phyloP scores from a whole-genome alignment of 1,284 basidiomycete genomes.

The Takashimella koratensis region DNA sequence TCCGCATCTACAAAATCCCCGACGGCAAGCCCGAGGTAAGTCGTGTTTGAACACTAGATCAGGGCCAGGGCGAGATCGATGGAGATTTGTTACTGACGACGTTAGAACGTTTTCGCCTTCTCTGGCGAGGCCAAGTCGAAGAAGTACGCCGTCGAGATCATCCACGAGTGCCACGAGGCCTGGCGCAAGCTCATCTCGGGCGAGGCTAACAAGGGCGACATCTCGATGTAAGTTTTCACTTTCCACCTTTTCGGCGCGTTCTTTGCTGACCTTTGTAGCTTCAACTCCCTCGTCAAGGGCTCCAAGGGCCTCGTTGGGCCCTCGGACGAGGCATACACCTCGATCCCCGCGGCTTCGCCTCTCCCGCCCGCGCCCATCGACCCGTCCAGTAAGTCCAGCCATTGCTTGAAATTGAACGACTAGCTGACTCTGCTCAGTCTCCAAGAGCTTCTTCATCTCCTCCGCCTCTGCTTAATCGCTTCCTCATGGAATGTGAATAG shows the following conservation, averaged over 20 bases:
- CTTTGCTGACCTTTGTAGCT: conserved; percentile 29
- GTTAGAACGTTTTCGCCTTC: conserved; percentile 90
- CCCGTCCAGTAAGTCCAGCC: conserved; percentile 70
- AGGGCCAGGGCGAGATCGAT: too few species aligned
- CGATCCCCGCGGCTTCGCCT: conserved; percentile 73
- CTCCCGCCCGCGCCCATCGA: conserved; percentile 82
- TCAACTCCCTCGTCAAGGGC: conserved; percentile 63
- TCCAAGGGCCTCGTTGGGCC: conserved; percentile 66
- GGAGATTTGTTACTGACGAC: conserved; percentile 3
- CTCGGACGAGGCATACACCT: conserved; percentile 63
- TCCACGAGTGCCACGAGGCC: conserved; percentile 97
- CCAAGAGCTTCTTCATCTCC: conserved; percentile 47
- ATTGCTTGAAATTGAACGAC: not conserved
- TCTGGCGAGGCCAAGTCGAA: conserved; percentile 99
- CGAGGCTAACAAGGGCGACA: conserved; percentile 65
- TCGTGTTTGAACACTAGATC: not conserved
- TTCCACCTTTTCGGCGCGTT: not conserved
- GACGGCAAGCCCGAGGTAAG: conserved; percentile 88
- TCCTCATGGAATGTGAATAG: not conserved
- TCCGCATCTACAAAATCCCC: conserved; percentile 95
- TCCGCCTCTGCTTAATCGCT: conserved; percentile 65
- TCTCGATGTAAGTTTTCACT: conserved; percentile 66
- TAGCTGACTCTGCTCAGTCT: conserved; percentile 26
- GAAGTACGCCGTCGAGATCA: conserved; percentile 97
- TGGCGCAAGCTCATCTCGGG: conserved; percentile 92